Base-by-base conservation (phyloP, 768 basidiomycete genomes). In the Serendipita sp. region DNA sequence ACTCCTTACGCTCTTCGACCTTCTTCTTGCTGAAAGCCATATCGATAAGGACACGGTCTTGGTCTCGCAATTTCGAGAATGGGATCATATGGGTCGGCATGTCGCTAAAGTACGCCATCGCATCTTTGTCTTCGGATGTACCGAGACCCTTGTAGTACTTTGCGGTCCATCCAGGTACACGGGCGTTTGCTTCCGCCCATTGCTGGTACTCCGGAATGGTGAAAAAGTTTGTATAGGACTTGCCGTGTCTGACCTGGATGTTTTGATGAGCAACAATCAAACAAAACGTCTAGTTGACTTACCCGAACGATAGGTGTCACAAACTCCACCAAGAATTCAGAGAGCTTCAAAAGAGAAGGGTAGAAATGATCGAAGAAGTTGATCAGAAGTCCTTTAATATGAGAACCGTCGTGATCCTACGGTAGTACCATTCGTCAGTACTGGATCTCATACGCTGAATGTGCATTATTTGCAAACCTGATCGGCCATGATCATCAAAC, bases 91-190 rank as follows among this genome's bases (percentile, higher is more conserved):
- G 96, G 71, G 88, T 94, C 70, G 79, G 79, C 83, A 98, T 93
- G 69, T 88, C 81, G 65, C 86, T 80, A 73, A 99, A 99, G 75
- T 98, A 99, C 67, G 87, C 85, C 64, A 91, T 85, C 18, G 90
- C 94, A 68, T 98, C 96, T 8, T 81, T 80, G 63, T 94, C 88
- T 34, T 78, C 86, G 71, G 91, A 94, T 23, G 96, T 93, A 71
- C 96, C 96, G 73, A 99, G 77, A 85, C 96, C 96, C 94, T 99
- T 99, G 84, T 85, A 98, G 77, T 99, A 99, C 78, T 98, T 99
- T 60, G 85, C 81, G 29, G 80, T 80, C 95, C 95, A 99, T 63
- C 84, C 90, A 64, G 85, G 78, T 3, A 84, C 78, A 68, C 86
- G 84, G 0, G 82, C 81, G 8, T 89, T 90, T 15, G 79, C 78